phyloP scores from a whole-genome alignment of 192 early-diverging fungal genomes.

The Umbelopsis sp. region DNA sequence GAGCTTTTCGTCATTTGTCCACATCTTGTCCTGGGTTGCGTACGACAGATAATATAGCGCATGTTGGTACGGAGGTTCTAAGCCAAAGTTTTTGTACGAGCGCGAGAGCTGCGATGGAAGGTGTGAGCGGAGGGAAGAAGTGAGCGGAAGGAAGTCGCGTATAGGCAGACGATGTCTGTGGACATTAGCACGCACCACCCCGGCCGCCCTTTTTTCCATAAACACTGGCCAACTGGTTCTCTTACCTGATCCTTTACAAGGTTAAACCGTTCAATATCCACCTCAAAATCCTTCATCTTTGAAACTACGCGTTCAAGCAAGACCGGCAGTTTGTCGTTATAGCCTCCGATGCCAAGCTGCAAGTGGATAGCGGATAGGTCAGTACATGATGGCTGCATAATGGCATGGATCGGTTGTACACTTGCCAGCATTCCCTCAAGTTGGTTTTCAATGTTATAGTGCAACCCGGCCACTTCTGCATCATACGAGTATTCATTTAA shows the following conservation, averaged over 20 bases:
- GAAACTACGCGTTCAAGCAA: slow-evolving; percentile 72
- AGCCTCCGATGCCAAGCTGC: slow-evolving; percentile 73
- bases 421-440: slow-evolving; percentile 65
- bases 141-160: too few species aligned
- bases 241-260: slow-evolving; percentile 74
- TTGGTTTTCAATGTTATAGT: slow-evolving; percentile 71
- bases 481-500: slow-evolving; percentile 89
- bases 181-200: too few species aligned
- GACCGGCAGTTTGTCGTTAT: slow-evolving; percentile 82
- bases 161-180: too few species aligned
- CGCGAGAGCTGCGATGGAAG: background rate
- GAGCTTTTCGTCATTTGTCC: slow-evolving; percentile 73
- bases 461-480: slow-evolving; percentile 86
- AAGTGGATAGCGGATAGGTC: background rate
- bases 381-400: background rate
- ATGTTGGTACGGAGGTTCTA: slow-evolving; percentile 71
- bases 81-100: slow-evolving; percentile 62
- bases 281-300: slow-evolving; percentile 63
- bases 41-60: slow-evolving; percentile 62
- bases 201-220: too few species aligned
- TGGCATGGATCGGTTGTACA: background rate
- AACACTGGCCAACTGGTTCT: background rate
- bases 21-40: slow-evolving; percentile 68
- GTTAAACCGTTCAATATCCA: slow-evolving; percentile 74
- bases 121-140: background rate